Percentiles rank a stretch among this genome's conserved stretches.
Evolutionary conservation across 176 grass and related monocot species (phyloP).

Genomic region (Rhynchospora tenuis): DNA sequence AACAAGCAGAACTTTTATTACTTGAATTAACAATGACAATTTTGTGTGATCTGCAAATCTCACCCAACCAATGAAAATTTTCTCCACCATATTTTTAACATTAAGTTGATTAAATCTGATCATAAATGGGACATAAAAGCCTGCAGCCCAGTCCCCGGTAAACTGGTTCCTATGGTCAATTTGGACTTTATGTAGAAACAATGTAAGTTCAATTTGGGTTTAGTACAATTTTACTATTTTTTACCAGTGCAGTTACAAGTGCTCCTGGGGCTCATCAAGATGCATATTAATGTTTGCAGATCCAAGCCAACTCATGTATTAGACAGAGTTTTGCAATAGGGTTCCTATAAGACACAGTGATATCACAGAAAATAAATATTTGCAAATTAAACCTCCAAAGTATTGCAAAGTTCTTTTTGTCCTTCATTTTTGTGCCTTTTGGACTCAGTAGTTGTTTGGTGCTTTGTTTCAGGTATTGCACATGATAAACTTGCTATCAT

Average conservation of each 20-base stretch:
- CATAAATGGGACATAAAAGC: no score
- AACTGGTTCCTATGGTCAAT: no score
- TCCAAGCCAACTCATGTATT: not conserved
- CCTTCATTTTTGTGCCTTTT: not conserved
- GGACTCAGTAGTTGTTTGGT: not conserved
- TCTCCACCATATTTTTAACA: no score
- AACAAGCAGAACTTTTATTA: not conserved
- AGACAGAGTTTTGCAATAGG: not conserved
- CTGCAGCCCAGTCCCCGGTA: no score
- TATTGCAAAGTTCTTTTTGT: not conserved
- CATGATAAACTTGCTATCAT: slow-evolving; percentile 19
- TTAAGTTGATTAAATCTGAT: no score
- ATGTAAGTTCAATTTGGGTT: no score
- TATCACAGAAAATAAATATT: not conserved
- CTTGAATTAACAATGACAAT: not conserved
- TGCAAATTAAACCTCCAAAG: not conserved
- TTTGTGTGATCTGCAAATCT: not conserved
- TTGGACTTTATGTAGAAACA: no score
- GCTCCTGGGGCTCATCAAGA: not conserved
- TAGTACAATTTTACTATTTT: not conserved
- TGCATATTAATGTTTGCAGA: not conserved
- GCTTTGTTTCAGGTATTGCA: slow-evolving; percentile 27
- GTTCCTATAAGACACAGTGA: not conserved
- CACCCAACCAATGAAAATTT: not conserved
- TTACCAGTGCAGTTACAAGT: not conserved